These are phyloP conservation scores for Gnaphalium uliginosum DNA, from an alignment of 129 eudicot genomes.

Conservation along the genomic window DNA sequence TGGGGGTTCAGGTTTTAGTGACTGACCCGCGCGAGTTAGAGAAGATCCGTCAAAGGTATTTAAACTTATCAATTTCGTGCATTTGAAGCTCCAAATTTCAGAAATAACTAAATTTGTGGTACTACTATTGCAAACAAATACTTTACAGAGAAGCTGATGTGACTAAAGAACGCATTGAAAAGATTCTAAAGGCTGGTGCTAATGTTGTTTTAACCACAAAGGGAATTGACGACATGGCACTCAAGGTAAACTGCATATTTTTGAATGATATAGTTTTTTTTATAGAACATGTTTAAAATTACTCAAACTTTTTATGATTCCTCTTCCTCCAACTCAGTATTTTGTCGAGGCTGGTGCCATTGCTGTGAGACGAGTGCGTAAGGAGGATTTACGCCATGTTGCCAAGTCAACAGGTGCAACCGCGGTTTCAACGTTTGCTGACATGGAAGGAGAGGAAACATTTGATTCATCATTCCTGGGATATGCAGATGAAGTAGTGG, in stretches of 20 bases:
- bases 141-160: conserved; percentile 87
- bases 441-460: conserved; percentile 99
- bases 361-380: conserved; percentile 96
- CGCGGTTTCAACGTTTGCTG: conserved; percentile 97
- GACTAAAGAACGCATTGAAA: conserved; percentile 98
- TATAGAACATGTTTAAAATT: background rate
- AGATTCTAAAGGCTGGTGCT: no score
- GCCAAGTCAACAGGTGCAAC: conserved; percentile 99
- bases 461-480: conserved; percentile 93
- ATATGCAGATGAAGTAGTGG: conserved; percentile 95
- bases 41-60: conserved; percentile 93
- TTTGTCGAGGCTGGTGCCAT: conserved; percentile 99
- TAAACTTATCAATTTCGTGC: background rate
- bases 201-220: conserved; percentile 93
- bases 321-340: conserved; percentile 57
- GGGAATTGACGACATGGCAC: conserved; percentile 99
- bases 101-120: background rate
- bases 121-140: background rate
- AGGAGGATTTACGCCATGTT: conserved; percentile 96
- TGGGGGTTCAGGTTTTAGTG: conserved; percentile 97
- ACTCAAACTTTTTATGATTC: conserved; percentile 3
- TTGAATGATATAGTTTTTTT: conserved; percentile 6
- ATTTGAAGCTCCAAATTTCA: background rate
- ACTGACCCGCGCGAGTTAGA: conserved; percentile 94
- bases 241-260: conserved; percentile 55